Evolutionary conservation across 306 rosid species (phyloP).

Genomic region (Prunus mira): DNA sequence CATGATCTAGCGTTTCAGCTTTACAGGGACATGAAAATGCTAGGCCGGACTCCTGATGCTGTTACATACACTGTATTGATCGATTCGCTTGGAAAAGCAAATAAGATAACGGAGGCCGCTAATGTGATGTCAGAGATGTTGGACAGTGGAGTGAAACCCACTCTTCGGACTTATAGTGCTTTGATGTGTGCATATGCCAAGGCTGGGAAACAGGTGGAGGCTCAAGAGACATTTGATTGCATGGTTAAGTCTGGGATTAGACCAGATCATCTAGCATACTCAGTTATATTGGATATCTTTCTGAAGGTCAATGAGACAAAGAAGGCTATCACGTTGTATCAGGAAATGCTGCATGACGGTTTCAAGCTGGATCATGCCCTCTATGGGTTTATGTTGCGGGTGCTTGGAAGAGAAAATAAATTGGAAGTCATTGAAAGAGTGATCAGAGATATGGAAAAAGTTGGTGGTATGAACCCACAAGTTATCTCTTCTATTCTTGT

Average conservation of each 20-base stretch:
- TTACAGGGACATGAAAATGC: constrained; percentile 72
- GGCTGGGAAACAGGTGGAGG: constrained; percentile 66
- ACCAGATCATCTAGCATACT: constrained; percentile 77
- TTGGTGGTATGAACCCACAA: constrained; percentile 67
- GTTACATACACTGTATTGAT: constrained; percentile 83
- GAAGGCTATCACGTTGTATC: constrained; percentile 61
- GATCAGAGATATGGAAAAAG: constrained; percentile 67
- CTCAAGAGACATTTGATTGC: constrained; percentile 70
- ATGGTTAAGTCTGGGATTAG: constrained; percentile 80
- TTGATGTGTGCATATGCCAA: constrained; percentile 87
- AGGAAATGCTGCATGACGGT: constrained; percentile 62
- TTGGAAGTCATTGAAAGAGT: constrained; percentile 55
- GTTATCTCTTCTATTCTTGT: constrained; percentile 74
- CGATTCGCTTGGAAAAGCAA: constrained; percentile 89
- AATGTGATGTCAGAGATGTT: constrained; percentile 87
- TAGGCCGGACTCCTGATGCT: constrained; percentile 75
- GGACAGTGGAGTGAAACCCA: constrained; percentile 81
- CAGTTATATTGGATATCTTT: constrained; percentile 79
- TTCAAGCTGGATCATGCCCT: constrained; percentile 60
- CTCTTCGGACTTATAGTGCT: constrained; percentile 84
- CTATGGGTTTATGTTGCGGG: constrained; percentile 64
- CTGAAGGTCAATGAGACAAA: constrained; percentile 72
- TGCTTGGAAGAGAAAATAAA: constrained; percentile 61
- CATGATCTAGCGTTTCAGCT: constrained; percentile 68
- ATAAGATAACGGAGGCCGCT: constrained; percentile 69